A percentile compares a stretch with the other conserved stretches of the same genome.
Conservation (phyloP, 441 rosid genomes). For the Pelargonium citronellum region DNA sequence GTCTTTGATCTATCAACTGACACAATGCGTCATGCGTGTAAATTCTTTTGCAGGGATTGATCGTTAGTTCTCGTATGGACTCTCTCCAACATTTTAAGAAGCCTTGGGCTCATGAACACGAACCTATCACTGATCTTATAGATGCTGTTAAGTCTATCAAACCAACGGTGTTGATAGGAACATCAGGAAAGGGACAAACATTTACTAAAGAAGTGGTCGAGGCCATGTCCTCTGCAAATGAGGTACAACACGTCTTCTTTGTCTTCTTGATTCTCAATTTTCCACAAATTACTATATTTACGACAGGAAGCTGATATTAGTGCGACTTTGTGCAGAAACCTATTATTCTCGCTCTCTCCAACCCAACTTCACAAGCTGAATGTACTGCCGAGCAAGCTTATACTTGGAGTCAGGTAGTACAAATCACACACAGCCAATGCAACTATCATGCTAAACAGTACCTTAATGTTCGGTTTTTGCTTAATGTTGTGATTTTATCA, state of each 20-base stretch:
- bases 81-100: conserved; percentile 1
- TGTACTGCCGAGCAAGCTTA: conserved; percentile 90
- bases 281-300: neutral
- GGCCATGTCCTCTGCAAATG: neutral
- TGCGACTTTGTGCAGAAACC: conserved; percentile 53
- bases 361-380: conserved; percentile 90
- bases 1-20: too few relatives aligned
- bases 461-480: conserved; percentile 3
- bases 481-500: neutral
- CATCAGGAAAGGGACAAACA: neutral
- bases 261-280: neutral
- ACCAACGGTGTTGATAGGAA: conserved; percentile 1
- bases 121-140: neutral
- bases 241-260: neutral
- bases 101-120: conserved; percentile 1
- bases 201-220: conserved; percentile 1
- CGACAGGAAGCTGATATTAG: conserved; percentile 3
- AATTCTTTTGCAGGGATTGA: conserved; percentile 2
- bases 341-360: conserved; percentile 75
- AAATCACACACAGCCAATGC: neutral
- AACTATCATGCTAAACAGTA: neutral
- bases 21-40: too few relatives aligned
- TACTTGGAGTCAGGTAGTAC: conserved; percentile 65
- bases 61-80: neutral
- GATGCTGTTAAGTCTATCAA: neutral